Evolutionary conservation across 345 rosid genomes (phyloP).

Genomic region (Schrenkiella parvula): DNA sequence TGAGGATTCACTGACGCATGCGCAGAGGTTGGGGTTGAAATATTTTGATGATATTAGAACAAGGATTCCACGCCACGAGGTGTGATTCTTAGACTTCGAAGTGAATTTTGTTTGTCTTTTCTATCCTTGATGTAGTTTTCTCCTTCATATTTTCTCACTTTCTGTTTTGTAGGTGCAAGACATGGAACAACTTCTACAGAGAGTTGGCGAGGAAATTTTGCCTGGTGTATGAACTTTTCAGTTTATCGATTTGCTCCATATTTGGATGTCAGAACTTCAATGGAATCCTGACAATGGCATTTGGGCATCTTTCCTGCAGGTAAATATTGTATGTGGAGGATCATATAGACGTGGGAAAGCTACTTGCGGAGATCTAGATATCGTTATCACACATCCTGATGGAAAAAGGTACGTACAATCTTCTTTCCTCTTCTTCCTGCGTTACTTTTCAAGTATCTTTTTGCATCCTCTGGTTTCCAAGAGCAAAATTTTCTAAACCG

Average conservation of each 20-base stretch:
- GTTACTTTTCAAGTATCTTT: not conserved
- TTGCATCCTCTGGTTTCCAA: not conserved
- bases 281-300: not conserved
- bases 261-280: not conserved
- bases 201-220: constrained; percentile 61
- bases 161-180: constrained; percentile 57
- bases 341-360: constrained; percentile 96
- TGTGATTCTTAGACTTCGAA: constrained; percentile 30
- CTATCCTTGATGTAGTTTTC: not conserved
- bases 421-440: not conserved
- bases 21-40: constrained; percentile 85
- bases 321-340: constrained; percentile 77
- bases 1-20: constrained; percentile 70
- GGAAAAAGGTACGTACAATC: constrained; percentile 56
- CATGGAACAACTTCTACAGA: constrained; percentile 76
- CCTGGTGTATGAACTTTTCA: constrained; percentile 60
- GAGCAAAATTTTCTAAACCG: constrained; percentile 7
- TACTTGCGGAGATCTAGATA: constrained; percentile 89
- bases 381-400: constrained; percentile 85
- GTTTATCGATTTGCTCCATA: not conserved
- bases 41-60: constrained; percentile 82
- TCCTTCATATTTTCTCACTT: not conserved
- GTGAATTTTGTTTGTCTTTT: not conserved
- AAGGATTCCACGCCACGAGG: constrained; percentile 91
- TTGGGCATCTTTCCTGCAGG: constrained; percentile 42